Evolutionary conservation across 345 rosid genomes (phyloP).

Genomic region (Gossypium raimondii): DNA sequence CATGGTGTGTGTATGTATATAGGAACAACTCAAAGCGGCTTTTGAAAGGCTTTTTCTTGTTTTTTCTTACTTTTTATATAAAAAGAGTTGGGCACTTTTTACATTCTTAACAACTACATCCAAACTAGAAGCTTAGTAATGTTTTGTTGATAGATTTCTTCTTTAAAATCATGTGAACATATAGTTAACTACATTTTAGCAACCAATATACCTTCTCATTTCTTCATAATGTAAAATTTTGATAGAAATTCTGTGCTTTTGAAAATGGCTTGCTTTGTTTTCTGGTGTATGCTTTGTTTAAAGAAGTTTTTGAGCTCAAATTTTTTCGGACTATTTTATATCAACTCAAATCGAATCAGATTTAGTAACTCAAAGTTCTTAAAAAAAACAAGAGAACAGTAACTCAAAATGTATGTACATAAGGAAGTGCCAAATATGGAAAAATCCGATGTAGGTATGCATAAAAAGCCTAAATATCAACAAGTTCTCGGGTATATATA

Average conservation of each 20-base stretch:
- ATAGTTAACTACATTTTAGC: background rate
- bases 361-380: background rate
- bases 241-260: too few relatives aligned
- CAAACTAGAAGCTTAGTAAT: background rate
- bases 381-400: background rate
- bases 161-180: background rate
- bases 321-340: too few relatives aligned
- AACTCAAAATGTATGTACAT: slow-evolving; percentile 14
- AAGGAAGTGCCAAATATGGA: background rate
- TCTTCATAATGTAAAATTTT: too few relatives aligned
- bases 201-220: background rate
- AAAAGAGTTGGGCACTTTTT: background rate
- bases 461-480: slow-evolving; percentile 7
- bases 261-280: too few relatives aligned
- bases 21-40: background rate
- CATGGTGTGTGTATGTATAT: slow-evolving; percentile 2
- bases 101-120: background rate
- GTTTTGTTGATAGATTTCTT: background rate
- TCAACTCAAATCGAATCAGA: background rate
- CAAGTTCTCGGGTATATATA: slow-evolving; percentile 5
- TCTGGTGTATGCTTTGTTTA: too few relatives aligned
- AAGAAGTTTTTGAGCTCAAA: too few relatives aligned
- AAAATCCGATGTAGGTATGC: slow-evolving; percentile 1
- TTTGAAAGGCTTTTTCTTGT: background rate
- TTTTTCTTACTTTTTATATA: background rate